phyloP scores from a whole-genome alignment of 2,329 filamentous ascomycete genomes.

The Trichoderma sp. region DNA sequence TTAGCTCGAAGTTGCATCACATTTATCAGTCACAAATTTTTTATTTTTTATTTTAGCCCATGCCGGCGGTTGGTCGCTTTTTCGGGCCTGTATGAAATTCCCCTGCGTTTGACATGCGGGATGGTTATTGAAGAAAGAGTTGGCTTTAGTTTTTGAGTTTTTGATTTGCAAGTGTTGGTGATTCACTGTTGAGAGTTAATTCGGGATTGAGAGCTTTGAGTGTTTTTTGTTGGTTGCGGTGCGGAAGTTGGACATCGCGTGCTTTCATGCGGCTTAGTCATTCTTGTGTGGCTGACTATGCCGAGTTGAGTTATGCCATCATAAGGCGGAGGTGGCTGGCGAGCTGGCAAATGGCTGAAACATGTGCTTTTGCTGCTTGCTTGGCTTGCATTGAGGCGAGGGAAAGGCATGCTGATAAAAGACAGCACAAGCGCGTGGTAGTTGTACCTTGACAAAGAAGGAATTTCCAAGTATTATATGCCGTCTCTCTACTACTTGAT shows the following conservation, averaged over 20 bases:
- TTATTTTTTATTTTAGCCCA: not conserved
- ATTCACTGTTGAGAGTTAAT: not conserved
- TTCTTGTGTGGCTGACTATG: not conserved
- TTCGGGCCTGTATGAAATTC: not conserved
- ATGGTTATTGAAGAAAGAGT: too few species aligned
- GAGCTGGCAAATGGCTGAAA: not conserved
- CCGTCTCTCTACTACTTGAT: not conserved
- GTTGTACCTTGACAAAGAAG: not conserved
- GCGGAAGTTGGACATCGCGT: not conserved
- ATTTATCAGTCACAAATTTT: slow-evolving; percentile 1
- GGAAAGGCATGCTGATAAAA: not conserved
- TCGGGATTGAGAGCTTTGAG: not conserved
- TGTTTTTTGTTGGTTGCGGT: not conserved
- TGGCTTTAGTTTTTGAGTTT: not conserved
- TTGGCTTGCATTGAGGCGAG: not conserved
- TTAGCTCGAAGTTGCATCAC: slow-evolving; percentile 1
- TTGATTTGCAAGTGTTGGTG: not conserved
- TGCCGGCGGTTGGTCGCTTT: not conserved
- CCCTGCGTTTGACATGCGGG: too few species aligned
- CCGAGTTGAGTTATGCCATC: not conserved
- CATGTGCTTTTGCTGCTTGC: not conserved
- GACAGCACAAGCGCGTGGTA: not conserved
- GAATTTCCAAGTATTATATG: too few species aligned
- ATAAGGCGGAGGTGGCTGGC: not conserved
- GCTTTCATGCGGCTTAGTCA: slow-evolving; percentile 1